Percentiles rank a stretch among this genome's conserved stretches.
Conservation (phyloP, 352 stramenopile species). For the Pythium oligandrum region DNA sequence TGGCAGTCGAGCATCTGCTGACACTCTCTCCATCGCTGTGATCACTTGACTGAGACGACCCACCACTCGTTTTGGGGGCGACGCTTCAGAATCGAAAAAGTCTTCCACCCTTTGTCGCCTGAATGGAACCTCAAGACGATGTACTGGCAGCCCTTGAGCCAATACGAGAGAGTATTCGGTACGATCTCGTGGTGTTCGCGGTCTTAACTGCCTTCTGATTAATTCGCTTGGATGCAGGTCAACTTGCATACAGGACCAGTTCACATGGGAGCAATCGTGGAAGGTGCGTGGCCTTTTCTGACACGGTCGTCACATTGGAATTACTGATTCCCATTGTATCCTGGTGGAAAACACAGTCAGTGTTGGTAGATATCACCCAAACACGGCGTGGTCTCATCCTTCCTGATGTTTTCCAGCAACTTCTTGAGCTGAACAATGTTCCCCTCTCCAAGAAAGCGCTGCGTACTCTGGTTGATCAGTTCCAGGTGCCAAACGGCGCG, state of each 20-base stretch:
- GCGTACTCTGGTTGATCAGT: slow-evolving; percentile 30
- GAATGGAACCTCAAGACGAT: no score
- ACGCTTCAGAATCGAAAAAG: slow-evolving; percentile 11
- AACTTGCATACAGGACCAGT: slow-evolving; percentile 16
- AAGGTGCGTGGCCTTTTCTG: slow-evolving; percentile 9
- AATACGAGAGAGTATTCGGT: slow-evolving; percentile 21
- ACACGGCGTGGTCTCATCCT: slow-evolving; percentile 29
- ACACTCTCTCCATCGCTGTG: slow-evolving; percentile 4
- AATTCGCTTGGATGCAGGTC: slow-evolving; percentile 1
- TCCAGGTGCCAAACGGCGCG: slow-evolving; percentile 35
- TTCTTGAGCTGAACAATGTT: slow-evolving; percentile 45
- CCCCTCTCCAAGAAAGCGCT: slow-evolving; percentile 21
- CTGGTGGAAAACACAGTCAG: slow-evolving; percentile 11
- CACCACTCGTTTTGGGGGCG: neutral
- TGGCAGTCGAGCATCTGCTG: slow-evolving; percentile 5
- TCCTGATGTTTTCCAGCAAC: slow-evolving; percentile 38
- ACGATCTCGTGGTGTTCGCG: neutral
- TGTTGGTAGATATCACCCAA: slow-evolving; percentile 25
- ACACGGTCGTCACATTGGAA: neutral
- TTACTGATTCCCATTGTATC: neutral
- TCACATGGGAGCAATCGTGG: slow-evolving; percentile 23
- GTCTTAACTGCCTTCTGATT: neutral
- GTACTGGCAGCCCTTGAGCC: slow-evolving; percentile 11
- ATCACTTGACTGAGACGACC: neutral
- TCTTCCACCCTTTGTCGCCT: neutral